Percentiles rank a stretch among this genome's conserved stretches.
These are phyloP conservation scores for Ligustrum vulgare DNA, from an alignment of 257 asterid species.

Conservation along the genomic window DNA sequence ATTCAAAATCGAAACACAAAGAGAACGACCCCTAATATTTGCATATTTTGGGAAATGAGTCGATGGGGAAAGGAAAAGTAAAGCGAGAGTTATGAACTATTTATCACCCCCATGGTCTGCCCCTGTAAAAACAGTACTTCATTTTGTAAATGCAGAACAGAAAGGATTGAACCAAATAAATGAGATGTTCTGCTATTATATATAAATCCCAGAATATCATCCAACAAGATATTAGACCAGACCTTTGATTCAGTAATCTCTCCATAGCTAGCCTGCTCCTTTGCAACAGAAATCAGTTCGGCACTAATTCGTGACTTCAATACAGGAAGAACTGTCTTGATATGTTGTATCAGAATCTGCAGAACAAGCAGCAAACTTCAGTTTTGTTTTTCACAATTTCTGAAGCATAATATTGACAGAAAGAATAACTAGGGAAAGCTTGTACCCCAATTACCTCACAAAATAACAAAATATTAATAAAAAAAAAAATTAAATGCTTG, in stretches of 20 bases:
- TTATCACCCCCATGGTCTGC: background rate
- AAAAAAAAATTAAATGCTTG: background rate
- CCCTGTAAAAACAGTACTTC: background rate
- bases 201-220: background rate
- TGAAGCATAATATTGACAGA: background rate
- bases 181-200: background rate
- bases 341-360: constrained; percentile 58
- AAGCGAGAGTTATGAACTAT: background rate
- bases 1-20: too few species aligned
- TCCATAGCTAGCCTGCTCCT: constrained; percentile 61
- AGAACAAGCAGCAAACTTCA: background rate
- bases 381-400: background rate
- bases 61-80: background rate
- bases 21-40: too few species aligned
- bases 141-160: background rate
- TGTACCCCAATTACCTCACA: background rate
- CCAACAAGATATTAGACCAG: background rate
- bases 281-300: constrained; percentile 44
- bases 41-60: background rate
- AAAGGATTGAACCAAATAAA: background rate
- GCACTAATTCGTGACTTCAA: constrained; percentile 51
- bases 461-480: too few species aligned
- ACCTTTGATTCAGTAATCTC: constrained; percentile 59
- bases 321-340: constrained; percentile 57
- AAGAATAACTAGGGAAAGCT: background rate